Conservation (phyloP, 257 asterid species). For the Solanum verrucosum region DNA sequence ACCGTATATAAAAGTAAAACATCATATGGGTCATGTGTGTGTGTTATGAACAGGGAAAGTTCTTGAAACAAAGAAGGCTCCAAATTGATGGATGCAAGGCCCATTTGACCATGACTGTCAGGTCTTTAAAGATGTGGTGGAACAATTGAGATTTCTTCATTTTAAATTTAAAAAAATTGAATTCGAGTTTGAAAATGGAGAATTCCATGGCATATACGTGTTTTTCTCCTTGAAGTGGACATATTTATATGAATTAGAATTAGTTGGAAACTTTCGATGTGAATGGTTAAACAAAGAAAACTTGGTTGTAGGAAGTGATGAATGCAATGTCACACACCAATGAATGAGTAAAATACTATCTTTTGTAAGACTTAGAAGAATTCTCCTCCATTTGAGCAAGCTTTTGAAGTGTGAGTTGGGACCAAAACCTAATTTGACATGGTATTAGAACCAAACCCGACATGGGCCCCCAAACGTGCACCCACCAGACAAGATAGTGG, state of each 20-base stretch:
- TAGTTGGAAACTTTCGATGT: background rate
- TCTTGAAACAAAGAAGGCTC: too few species aligned
- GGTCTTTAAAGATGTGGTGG: background rate
- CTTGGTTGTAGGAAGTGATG: background rate
- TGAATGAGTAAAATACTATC: background rate
- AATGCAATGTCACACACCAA: background rate
- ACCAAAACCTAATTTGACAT: background rate
- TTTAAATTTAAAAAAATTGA: too few species aligned
- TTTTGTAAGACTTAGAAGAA: too few species aligned
- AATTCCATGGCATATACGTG: background rate
- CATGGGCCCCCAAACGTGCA: background rate
- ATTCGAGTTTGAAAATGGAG: conserved; percentile 7
- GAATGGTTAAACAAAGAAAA: background rate
- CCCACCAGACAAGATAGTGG: background rate
- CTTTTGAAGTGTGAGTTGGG: background rate
- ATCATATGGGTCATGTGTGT: too few species aligned
- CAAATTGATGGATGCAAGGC: too few species aligned
- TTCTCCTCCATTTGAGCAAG: background rate
- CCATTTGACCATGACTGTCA: too few species aligned
- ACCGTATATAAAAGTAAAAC: too few species aligned
- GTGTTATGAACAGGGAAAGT: too few species aligned
- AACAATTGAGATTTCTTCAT: background rate
- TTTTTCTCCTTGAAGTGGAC: background rate
- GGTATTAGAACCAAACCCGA: too few species aligned
- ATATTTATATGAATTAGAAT: background rate